Base-by-base conservation (phyloP, 306 rosid genomes). In the Vicia faba region DNA sequence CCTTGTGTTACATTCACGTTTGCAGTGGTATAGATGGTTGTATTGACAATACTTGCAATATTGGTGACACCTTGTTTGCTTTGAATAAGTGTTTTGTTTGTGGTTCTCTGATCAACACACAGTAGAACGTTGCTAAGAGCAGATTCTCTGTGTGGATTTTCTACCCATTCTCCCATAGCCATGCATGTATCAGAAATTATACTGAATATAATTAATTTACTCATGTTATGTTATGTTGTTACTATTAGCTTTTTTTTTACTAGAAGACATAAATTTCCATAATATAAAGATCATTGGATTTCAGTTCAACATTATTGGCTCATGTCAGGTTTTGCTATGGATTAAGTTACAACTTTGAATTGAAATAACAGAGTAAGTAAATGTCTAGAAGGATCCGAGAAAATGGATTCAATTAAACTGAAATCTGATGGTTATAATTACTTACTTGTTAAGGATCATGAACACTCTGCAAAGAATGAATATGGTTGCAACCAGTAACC, bases 151-250 rank as follows among this genome's bases (percentile, higher is more conserved):
- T 79, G 96, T 40, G 99, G 96, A 78, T 88, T 81, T 36, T 80
- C 97, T 41, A 93, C 97, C 99, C 99, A 93, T 72, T 93, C 97
- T 54, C 84, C 95, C 97, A 93, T 93, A 60, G 99, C 96, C 86
- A 89, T 61, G 70, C 98, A 89, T 26, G 98, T 88, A 78, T 93
- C 98, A 59, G 96, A 89, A 68, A 93, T 89, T 64, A 96, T 74
- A 70, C 98, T 93, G 79, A 76, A 68, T 69, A 56, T 13, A 66
- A 38, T 51, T 7, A 66, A 62, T 14, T 60, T 23, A 19, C 28
- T 56, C 69, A 31, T 46, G 67, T 67, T 68, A 66, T 36, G 41
- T 10, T 57, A n/a, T 15, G 55, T 11, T 69, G 48, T 13, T 72
- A 20, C 20, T 29, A 14, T 20, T 50, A 59, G 16, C 49, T 26